These are phyloP conservation scores for Pulveroboletus ravenelii DNA, from an alignment of 768 basidiomycete species.

Conservation along the genomic window DNA sequence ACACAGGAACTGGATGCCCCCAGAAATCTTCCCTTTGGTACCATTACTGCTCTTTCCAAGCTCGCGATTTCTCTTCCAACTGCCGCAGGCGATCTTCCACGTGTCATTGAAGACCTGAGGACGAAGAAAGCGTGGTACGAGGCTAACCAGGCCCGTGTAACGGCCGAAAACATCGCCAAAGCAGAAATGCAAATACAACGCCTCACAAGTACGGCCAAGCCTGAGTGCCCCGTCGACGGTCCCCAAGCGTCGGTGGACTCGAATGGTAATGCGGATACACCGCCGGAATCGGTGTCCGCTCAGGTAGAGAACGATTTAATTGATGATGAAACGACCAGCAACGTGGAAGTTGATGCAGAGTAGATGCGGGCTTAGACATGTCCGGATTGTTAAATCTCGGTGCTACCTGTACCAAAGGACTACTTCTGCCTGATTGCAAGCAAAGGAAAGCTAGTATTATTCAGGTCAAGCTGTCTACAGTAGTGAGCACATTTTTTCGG, in stretches of 20 bases:
- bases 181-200: conserved; percentile 72
- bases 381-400: conserved; percentile 15
- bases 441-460: conserved; percentile 27
- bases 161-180: conserved; percentile 74
- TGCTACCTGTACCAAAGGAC: conserved; percentile 18
- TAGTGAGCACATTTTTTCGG: conserved; percentile 34
- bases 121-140: conserved; percentile 94
- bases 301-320: conserved; percentile 28
- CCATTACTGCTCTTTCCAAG: conserved; percentile 78
- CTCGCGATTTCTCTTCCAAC: conserved; percentile 90
- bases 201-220: conserved; percentile 43
- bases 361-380: conserved; percentile 7
- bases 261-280: conserved; percentile 37
- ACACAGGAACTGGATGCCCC: conserved; percentile 34
- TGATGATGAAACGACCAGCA: conserved; percentile 38
- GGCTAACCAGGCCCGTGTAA: conserved; percentile 82
- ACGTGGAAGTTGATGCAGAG: conserved; percentile 34
- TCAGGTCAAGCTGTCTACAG: conserved; percentile 31
- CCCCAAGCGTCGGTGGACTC: conserved; percentile 29
- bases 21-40: conserved; percentile 74
- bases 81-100: conserved; percentile 68
- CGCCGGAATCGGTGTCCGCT: conserved; percentile 44
- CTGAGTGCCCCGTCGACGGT: conserved; percentile 30
- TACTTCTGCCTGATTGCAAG: conserved; percentile 10
- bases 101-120: conserved; percentile 84